Conservation (phyloP, 2,329 filamentous ascomycete genomes). For the Colletotrichum trifolii region DNA sequence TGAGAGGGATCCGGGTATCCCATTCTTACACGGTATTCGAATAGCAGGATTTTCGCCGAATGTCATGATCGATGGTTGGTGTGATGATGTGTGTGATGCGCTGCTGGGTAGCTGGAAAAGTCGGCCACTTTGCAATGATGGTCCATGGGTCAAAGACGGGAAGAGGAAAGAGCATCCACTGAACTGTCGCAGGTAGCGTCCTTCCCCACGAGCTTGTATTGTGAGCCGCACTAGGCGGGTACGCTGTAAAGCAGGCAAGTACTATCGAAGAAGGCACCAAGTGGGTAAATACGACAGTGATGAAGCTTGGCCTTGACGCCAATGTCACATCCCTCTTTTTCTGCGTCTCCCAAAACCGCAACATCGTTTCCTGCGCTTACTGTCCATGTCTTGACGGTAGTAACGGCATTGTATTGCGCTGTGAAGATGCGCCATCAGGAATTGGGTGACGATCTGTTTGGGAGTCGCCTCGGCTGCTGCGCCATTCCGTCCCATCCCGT, state of each 20-base stretch:
- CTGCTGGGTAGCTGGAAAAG: conserved; percentile 7
- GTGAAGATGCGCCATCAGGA: conserved; percentile 1
- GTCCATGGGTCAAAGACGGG: too few relatives aligned
- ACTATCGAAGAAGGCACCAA: too few relatives aligned
- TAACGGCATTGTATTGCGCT: too few relatives aligned
- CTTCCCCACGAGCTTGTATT: conserved; percentile 22
- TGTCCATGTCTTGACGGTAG: too few relatives aligned
- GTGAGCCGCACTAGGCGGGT: conserved; percentile 17
- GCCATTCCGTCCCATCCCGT: conserved; percentile 32
- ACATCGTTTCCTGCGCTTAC: too few relatives aligned
- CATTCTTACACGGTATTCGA: background rate
- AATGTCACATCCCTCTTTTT: background rate
- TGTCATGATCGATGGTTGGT: too few relatives aligned
- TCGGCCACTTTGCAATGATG: background rate
- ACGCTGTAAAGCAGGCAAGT: too few relatives aligned
- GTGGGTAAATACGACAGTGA: too few relatives aligned
- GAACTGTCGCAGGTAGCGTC: conserved; percentile 3
- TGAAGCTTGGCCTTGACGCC: conserved; percentile 17
- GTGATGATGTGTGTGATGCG: too few relatives aligned
- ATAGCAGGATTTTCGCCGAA: too few relatives aligned
- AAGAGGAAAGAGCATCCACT: too few relatives aligned
- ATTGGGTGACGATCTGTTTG: conserved; percentile 19
- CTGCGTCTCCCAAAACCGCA: too few relatives aligned
- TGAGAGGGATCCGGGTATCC: conserved; percentile 16
- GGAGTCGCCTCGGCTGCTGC: conserved; percentile 18